Base-by-base conservation (phyloP, 2,329 filamentous ascomycete species). In the Fusarium sp. region DNA sequence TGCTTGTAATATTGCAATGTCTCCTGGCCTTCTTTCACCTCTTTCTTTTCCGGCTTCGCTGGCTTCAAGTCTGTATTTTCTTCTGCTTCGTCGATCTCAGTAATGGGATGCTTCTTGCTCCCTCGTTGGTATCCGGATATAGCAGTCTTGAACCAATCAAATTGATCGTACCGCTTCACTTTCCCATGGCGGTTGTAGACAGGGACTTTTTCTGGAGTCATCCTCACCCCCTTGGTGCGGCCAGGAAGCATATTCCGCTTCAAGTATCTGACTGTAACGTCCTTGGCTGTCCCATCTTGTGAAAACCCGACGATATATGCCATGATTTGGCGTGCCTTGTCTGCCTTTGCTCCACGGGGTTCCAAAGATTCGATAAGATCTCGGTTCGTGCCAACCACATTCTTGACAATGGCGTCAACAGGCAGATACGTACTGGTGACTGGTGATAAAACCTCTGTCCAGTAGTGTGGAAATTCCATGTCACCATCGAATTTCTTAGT, bases 221-320 rank as follows among this genome's bases (percentile, higher is more conserved):
- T 84, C 7, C 95, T 86, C 62, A 88, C 84, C 4, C 93, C 92
- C 72, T 97, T 98, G 0, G 94, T 96, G 66, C 93, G 90, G 4
- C 95, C 94, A 1, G 95, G 95, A 72, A 93, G 88, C 49, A 89
- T 83, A 53, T 90, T 90, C 19, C 89, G 86, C 69, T 89, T 93
- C 8, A 99, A 79, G 73, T 99, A 99, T 25, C 95, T 86, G 10
- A 95, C 88, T 0, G 95, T 99, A 14, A 99, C 90, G 72, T 99
- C 95, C 73, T 98, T 98, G 11, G 92, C 93, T 0, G 92, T 93
- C 3, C 91, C 92, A 71, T 98, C 93, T 4, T 85, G 77, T 1
- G 91, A 92, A 75, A 91, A 92, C 0, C 90, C 93, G 17, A 98
- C 81, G 3, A 96, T 84, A 70, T 99, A 99, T 41, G 91, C 91